Conservation (phyloP, 345 rosid genomes). For the Pseudoturritis turrita region DNA sequence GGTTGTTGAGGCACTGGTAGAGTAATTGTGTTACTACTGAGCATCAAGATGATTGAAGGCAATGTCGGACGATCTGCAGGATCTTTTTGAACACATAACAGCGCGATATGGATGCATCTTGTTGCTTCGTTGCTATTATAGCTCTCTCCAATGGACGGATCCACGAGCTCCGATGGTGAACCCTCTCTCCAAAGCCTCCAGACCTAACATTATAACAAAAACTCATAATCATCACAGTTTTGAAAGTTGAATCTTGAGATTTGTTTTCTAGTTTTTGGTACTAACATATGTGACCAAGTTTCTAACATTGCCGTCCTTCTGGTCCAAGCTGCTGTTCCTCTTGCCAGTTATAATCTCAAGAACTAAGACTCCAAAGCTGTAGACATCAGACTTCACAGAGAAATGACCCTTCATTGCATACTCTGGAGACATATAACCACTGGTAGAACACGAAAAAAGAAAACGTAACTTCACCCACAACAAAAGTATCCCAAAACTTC, state of each 20-base stretch:
- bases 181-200: conserved; percentile 4
- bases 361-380: not conserved
- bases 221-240: not conserved
- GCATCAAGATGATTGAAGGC: not conserved
- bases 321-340: not conserved
- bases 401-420: not conserved
- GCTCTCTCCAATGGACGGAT: not conserved
- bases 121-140: not conserved
- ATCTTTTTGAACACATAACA: not conserved
- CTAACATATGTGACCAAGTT: conserved; percentile 1
- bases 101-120: not conserved
- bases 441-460: not conserved
- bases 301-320: not conserved
- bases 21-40: not conserved
- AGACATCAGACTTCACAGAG: not conserved
- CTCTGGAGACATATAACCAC: not conserved
- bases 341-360: not conserved
- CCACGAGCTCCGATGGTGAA: not conserved
- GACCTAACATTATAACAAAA: not conserved
- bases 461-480: not conserved
- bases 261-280: not conserved
- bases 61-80: not conserved
- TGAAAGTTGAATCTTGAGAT: not conserved
- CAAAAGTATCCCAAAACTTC: too few species aligned
- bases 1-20: not conserved